These are phyloP conservation scores for Aegilops umbellulata DNA, from an alignment of 176 grass and related monocot species.

Conservation along the genomic window DNA sequence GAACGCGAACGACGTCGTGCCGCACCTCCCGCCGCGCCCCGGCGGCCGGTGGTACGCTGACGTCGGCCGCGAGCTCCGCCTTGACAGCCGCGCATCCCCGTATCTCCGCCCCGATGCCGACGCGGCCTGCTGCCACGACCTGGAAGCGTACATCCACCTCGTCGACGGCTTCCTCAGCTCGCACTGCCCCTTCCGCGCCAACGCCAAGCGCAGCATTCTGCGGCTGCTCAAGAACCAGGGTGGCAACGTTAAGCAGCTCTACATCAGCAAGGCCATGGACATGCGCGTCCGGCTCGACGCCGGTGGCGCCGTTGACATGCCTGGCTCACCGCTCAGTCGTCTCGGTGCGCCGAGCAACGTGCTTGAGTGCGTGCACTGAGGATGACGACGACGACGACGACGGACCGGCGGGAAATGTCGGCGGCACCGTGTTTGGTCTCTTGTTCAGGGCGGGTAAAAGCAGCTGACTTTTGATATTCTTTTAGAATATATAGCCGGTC, in stretches of 20 bases:
- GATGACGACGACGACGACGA: not conserved
- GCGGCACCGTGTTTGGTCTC: not conserved
- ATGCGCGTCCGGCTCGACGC: slow-evolving; percentile 33
- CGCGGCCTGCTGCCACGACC: slow-evolving; percentile 62
- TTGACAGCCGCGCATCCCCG: slow-evolving; percentile 64
- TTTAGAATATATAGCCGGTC: slow-evolving; percentile 7
- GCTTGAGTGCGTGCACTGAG: slow-evolving; percentile 46
- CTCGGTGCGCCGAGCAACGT: not conserved
- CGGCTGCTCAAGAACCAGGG: slow-evolving; percentile 47
- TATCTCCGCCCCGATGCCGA: slow-evolving; percentile 59
- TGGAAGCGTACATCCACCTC: slow-evolving; percentile 68
- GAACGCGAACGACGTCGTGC: slow-evolving; percentile 63
- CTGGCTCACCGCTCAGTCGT: not conserved
- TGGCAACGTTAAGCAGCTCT: slow-evolving; percentile 62
- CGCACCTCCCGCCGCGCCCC: slow-evolving; percentile 39
- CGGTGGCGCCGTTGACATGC: not conserved
- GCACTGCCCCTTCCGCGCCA: slow-evolving; percentile 48
- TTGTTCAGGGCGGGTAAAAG: not conserved
- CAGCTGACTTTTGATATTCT: slow-evolving; percentile 7
- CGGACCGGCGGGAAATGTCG: not conserved
- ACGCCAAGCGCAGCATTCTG: slow-evolving; percentile 55
- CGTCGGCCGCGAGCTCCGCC: slow-evolving; percentile 47
- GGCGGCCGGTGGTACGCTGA: slow-evolving; percentile 36
- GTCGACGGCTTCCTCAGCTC: slow-evolving; percentile 59
- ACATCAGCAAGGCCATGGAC: slow-evolving; percentile 58